Conservation (phyloP, 2,329 filamentous ascomycete species). For the Pseudogymnoascus verrucosus region DNA sequence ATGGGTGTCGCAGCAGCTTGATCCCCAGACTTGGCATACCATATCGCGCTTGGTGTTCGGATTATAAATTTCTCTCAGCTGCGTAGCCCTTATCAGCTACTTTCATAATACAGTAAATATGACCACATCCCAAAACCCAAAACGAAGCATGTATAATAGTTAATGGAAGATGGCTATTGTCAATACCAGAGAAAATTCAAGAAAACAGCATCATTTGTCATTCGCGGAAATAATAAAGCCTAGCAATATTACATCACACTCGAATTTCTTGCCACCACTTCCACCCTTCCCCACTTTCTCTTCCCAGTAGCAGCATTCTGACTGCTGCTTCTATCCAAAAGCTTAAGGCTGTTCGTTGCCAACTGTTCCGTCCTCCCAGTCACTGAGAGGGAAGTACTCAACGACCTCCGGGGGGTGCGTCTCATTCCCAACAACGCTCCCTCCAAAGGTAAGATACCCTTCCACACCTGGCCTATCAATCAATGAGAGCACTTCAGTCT, state of each 20-base stretch:
- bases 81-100: too few species aligned
- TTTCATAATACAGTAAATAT: too few species aligned
- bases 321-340: background rate
- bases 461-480: constrained; percentile 21
- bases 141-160: too few species aligned
- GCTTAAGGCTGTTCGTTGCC: background rate
- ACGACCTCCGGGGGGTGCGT: constrained; percentile 21
- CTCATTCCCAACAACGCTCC: constrained; percentile 25
- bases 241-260: background rate
- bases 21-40: too few species aligned
- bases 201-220: background rate
- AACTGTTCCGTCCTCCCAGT: background rate
- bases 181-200: background rate
- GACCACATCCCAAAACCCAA: background rate
- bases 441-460: constrained; percentile 28
- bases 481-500: constrained; percentile 18
- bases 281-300: background rate
- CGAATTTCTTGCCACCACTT: background rate
- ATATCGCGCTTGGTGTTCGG: too few species aligned
- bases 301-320: background rate
- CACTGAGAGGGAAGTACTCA: background rate
- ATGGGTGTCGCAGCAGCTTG: too few species aligned
- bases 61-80: too few species aligned
- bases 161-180: background rate
- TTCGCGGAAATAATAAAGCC: background rate